phyloP scores from a whole-genome alignment of 1,284 basidiomycete species.

The Ustilago cynodontis region DNA sequence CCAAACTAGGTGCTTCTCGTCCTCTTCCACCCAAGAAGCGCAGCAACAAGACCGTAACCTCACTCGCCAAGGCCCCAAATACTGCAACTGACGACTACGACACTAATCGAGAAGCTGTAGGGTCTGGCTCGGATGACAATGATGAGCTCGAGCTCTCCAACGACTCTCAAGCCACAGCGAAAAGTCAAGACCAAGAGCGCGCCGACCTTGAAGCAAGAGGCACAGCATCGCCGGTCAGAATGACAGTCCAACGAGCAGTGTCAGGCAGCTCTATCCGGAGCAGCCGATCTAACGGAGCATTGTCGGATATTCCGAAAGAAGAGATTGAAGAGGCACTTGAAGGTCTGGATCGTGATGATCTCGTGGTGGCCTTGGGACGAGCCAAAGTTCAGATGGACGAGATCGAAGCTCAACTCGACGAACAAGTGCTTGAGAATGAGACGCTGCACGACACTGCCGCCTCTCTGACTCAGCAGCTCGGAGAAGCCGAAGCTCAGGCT shows the following conservation, averaged over 20 bases:
- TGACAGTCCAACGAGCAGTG: conserved; percentile 26
- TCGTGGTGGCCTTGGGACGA: conserved; percentile 57
- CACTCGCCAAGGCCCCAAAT: conserved; percentile 8
- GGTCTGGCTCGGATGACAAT: not conserved
- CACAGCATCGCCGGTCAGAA: conserved; percentile 30
- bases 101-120: not conserved
- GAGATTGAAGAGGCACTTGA: conserved; percentile 60
- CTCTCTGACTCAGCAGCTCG: conserved; percentile 38
- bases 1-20: conserved; percentile 33
- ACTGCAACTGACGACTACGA: not conserved
- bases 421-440: conserved; percentile 48
- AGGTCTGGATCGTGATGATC: conserved; percentile 53
- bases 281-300: conserved; percentile 15
- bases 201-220: conserved; percentile 37
- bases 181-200: conserved; percentile 11
- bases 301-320: conserved; percentile 54
- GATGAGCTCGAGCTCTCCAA: conserved; percentile 12
- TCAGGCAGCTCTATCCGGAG: conserved; percentile 36
- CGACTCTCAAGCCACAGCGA: conserved; percentile 24
- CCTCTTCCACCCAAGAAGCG: conserved; percentile 43
- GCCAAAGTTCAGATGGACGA: conserved; percentile 63
- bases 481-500: conserved; percentile 28
- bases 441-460: conserved; percentile 42
- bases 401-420: conserved; percentile 51
- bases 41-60: conserved; percentile 13